Conservation (phyloP, 306 rosid genomes). For the Crataegus laevigata region DNA sequence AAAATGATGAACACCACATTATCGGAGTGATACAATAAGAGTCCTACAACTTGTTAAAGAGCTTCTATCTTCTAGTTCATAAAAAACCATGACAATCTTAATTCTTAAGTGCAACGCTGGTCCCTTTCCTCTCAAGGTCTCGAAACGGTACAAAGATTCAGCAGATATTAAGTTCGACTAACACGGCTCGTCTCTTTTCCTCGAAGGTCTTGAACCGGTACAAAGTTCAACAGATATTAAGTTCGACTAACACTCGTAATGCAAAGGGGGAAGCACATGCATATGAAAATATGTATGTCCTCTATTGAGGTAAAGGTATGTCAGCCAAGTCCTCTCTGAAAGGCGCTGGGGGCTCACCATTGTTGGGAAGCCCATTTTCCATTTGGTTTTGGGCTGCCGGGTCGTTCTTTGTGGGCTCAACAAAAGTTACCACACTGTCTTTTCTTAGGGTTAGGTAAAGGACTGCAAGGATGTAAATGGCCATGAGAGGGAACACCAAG, state of each 20-base stretch:
- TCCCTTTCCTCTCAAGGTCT: no score
- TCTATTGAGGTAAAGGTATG: conserved; percentile 38
- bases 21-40: background rate
- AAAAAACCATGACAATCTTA: no score
- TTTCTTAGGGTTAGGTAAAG: conserved; percentile 61
- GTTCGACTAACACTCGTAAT: background rate
- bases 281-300: background rate
- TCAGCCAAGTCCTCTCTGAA: conserved; percentile 64
- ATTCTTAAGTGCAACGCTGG: background rate
- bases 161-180: no score
- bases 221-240: background rate
- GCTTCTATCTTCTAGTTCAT: no score
- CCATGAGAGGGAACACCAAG: conserved; percentile 74
- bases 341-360: conserved; percentile 31
- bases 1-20: background rate
- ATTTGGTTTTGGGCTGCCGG: conserved; percentile 35
- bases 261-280: no score
- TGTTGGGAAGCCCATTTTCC: conserved; percentile 36
- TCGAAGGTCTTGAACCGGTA: no score
- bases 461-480: conserved; percentile 41
- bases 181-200: no score
- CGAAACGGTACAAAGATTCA: no score
- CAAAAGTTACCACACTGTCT: conserved; percentile 47
- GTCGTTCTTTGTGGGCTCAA: conserved; percentile 32
- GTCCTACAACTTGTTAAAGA: no score